These are phyloP conservation scores for Phytopythium sindhum DNA, from an alignment of 352 stramenopile species.

Conservation along the genomic window DNA sequence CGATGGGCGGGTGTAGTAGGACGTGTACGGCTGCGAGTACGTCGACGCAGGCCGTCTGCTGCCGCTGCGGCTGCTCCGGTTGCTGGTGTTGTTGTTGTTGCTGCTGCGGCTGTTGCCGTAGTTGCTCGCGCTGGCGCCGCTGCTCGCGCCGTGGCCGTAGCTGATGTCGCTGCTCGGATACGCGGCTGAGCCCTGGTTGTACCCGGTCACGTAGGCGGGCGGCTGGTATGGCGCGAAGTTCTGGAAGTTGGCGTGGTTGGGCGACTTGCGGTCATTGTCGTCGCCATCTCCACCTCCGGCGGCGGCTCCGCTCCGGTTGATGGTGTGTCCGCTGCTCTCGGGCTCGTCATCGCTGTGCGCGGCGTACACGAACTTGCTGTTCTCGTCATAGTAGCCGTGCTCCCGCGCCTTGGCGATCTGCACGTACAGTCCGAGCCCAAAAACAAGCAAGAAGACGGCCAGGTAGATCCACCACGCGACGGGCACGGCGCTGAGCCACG, in stretches of 20 bases:
- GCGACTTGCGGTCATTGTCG: constrained; percentile 8
- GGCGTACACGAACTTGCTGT: constrained; percentile 10
- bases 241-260: constrained; percentile 9
- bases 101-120: background rate
- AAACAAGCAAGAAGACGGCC: constrained; percentile 39
- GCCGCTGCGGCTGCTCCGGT: background rate
- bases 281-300: background rate
- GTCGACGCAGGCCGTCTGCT: constrained; percentile 1
- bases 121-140: background rate
- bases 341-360: constrained; percentile 8
- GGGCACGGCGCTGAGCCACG: constrained; percentile 41
- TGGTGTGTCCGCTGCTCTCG: background rate
- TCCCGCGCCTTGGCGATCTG: constrained; percentile 33
- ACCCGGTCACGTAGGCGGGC: background rate
- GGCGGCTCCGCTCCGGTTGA: background rate
- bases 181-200: background rate
- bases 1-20: constrained; percentile 5
- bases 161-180: constrained; percentile 3
- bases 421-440: constrained; percentile 33
- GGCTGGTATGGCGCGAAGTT: constrained; percentile 9
- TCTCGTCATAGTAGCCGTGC: constrained; percentile 15
- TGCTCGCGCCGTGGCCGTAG: background rate
- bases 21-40: constrained; percentile 7
- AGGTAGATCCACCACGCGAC: constrained; percentile 67
- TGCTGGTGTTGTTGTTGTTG: constrained; percentile 1